Evolutionary conservation across 1,284 basidiomycete genomes (phyloP).

Genomic region (Leccinum pachyderme): DNA sequence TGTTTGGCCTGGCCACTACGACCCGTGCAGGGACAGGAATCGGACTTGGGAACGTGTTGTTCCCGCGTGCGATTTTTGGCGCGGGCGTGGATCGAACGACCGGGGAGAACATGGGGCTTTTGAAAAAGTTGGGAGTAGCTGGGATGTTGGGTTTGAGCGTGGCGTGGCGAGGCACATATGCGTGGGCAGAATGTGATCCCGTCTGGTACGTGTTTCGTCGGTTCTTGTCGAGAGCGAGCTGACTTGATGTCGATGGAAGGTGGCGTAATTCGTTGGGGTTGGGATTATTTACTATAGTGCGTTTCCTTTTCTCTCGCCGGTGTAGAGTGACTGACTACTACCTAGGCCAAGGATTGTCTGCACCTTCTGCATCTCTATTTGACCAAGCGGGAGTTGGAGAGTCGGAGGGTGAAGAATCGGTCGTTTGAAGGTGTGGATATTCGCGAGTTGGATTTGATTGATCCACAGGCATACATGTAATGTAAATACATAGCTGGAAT

Average conservation of each 20-base stretch:
- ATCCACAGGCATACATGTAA: slow-evolving; percentile 28
- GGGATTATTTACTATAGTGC: slow-evolving; percentile 56
- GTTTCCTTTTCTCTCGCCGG: neutral
- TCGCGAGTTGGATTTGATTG: slow-evolving; percentile 60
- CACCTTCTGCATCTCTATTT: slow-evolving; percentile 66
- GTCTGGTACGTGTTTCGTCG: slow-evolving; percentile 52
- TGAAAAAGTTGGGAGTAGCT: slow-evolving; percentile 31
- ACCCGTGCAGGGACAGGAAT: slow-evolving; percentile 5
- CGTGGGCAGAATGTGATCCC: slow-evolving; percentile 66
- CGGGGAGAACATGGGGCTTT: slow-evolving; percentile 18
- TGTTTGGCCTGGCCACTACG: slow-evolving; percentile 15
- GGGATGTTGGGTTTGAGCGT: slow-evolving; percentile 43
- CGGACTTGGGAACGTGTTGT: slow-evolving; percentile 1
- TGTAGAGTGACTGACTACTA: neutral
- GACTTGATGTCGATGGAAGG: slow-evolving; percentile 35
- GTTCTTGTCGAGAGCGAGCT: neutral
- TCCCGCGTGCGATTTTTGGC: slow-evolving; percentile 16
- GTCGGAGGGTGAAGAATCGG: slow-evolving; percentile 59
- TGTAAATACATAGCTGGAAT: neutral
- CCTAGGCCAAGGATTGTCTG: slow-evolving; percentile 23
- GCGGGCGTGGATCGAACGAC: slow-evolving; percentile 2
- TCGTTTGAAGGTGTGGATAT: slow-evolving; percentile 71
- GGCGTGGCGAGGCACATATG: slow-evolving; percentile 53
- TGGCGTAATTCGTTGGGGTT: slow-evolving; percentile 74
- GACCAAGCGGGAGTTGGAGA: slow-evolving; percentile 65